Base-by-base conservation (phyloP, 257 asterid genomes). In the Datura wrightii region DNA sequence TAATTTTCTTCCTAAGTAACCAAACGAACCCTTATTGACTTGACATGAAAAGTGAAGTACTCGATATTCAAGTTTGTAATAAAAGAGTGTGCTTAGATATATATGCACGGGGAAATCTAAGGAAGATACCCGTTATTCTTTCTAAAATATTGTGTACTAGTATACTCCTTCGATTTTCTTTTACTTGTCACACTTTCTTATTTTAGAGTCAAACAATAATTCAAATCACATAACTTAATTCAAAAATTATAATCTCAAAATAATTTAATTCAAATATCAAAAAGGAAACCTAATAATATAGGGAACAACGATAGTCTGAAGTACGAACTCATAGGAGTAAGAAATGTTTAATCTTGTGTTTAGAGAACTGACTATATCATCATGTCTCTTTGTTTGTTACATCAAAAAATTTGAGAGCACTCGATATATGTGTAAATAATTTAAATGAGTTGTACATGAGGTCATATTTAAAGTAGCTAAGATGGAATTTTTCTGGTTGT, bases 341-440 rank as follows among this genome's bases (percentile, higher is more conserved):
- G 14, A 74, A 74, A 48, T 74, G 60, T 74, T 76, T 65, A 65
- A 34, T 50, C 62, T 76, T 50, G 82, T 76, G 62, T 76, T 14
- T 76, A 50, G 82, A 50, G 62, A 76, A 31, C 14, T 50, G 62
- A 13, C 81, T 52, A 76, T 52, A 76, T 50, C 19, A 76, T 76
- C 46, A 13, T 76, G 62, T 31, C 31, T 76, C 82, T 50, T 76
- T 50, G 46, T 76, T 69, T 50, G 31, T 50, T 7, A 14, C 14
- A 15, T 39, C 4, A 39, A 13, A 37, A 69, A 39, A 69, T 15
- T 69, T 39, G 53, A 69, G 78, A 37, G 52, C 10, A 67, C 50
- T 39, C 8, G 50, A 69, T 69, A 18, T 39, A 1, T 69, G 76
- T 67, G 79, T 39, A 3, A 37, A 15, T 5, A 37, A 15, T 5